Evolutionary conservation across 192 early-diverging fungal species (phyloP), one percentile per base, ranked within the genome.

Genomic region (Gigaspora rosea): DNA sequence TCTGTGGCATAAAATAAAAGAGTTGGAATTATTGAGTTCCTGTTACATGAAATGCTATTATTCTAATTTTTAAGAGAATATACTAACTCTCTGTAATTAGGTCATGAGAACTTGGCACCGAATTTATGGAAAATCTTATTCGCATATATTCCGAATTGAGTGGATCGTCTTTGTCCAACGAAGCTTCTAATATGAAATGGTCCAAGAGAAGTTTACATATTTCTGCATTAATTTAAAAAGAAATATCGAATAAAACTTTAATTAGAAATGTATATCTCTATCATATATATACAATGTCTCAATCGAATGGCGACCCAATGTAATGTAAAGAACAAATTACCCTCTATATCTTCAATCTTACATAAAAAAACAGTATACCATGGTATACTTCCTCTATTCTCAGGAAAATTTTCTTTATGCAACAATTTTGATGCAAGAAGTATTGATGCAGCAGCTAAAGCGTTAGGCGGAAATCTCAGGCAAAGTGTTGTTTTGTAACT

Each of bases 381-480:
- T 18, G 84, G 81, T 12, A 82, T 76, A 0, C 80, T 61, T 27
- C 76, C 65, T 15, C 81, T 67, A 27, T 75, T 41, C 78, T 79
- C 10, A 58, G 75, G 58, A 85, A 87, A 61, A 67, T 80, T 64
- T 81, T 83, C 64, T 66, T 80, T 69, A 67, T 78, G 64, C 22
- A 81, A 78, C 61, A 90, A 59, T 32, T 82, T 78, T 7, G 82
- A 71, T 22, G 89, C 87, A 20, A 92, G 78, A 73, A 87, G 91
- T 16, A 91, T 84, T n/a, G 85, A 86, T 12, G 85, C 91, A 62
- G 87, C 82, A 2, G 91, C 91, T 52, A 92, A 87, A 3, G 87
- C 83, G 64, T 90, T 88, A 8, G 86, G 84, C n/a, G 89, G 89
- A 57, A 89, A 90, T 78, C 90, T 85, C 9, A 90, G 78, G 66